Conservation (phyloP, 83 land plant species). For the Isoetes engelmannii region DNA sequence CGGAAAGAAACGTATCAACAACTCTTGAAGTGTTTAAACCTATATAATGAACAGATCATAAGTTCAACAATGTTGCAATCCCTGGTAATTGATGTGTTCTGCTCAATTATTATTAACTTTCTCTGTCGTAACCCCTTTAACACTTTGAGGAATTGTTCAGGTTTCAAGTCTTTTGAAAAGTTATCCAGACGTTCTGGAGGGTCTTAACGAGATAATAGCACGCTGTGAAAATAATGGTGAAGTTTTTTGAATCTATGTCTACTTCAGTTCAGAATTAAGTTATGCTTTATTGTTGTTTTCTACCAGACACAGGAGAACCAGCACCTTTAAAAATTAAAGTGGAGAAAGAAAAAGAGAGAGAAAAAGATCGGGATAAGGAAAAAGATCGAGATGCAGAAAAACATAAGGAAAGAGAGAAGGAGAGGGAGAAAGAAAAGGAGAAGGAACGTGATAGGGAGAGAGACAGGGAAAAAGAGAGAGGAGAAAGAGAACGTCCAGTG, state of each 20-base stretch:
- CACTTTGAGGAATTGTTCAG: neutral
- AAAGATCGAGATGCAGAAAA: conserved; percentile 4
- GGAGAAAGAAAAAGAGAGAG: too few relatives aligned
- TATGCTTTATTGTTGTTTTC: too few relatives aligned
- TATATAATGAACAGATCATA: conserved; percentile 6
- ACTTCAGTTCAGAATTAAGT: too few relatives aligned
- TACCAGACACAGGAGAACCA: too few relatives aligned
- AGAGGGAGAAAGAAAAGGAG: conserved; percentile 28
- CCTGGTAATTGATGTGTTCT: neutral
- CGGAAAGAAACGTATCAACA: neutral
- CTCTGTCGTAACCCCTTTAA: neutral
- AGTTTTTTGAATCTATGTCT: too few relatives aligned
- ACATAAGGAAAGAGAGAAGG: conserved; percentile 19
- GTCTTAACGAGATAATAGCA: neutral
- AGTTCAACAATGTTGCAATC: neutral
- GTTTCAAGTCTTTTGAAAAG: neutral
- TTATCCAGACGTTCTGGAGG: conserved; percentile 1
- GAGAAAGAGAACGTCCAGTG: conserved; percentile 24
- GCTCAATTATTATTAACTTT: neutral
- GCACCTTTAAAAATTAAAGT: too few relatives aligned
- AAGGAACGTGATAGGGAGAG: conserved; percentile 53
- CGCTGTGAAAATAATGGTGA: conserved; percentile 8
- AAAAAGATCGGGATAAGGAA: neutral
- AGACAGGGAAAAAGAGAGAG: conserved; percentile 48
- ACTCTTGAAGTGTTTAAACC: neutral